These are phyloP conservation scores for Lentithecium fluviatile DNA, from an alignment of 495 filamentous ascomycete genomes.

Conservation along the genomic window DNA sequence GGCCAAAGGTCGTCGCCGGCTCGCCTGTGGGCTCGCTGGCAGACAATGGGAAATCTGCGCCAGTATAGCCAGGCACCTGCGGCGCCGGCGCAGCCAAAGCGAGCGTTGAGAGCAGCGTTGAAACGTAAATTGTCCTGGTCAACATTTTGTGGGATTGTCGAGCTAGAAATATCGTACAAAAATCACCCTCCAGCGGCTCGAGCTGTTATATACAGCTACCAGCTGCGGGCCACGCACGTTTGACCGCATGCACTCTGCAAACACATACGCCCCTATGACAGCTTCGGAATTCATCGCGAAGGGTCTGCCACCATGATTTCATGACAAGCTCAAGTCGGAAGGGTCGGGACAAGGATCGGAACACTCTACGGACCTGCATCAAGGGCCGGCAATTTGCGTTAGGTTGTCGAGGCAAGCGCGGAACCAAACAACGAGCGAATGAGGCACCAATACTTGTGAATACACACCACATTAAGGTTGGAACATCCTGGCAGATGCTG, in stretches of 20 bases:
- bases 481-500: background rate
- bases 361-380: background rate
- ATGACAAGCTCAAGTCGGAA: slow-evolving; percentile 22
- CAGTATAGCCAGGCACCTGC: slow-evolving; percentile 42
- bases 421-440: slow-evolving; percentile 4
- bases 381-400: background rate
- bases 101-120: slow-evolving; percentile 34
- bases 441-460: background rate
- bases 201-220: slow-evolving; percentile 2
- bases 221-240: background rate
- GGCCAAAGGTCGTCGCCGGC: slow-evolving; percentile 30
- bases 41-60: slow-evolving; percentile 38
- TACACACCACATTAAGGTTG: background rate
- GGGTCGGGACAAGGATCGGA: background rate
- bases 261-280: background rate
- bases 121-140: slow-evolving; percentile 28
- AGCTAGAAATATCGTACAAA: background rate
- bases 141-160: slow-evolving; percentile 35
- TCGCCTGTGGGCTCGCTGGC: slow-evolving; percentile 24
- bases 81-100: slow-evolving; percentile 40
- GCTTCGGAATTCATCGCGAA: background rate
- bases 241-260: slow-evolving; percentile 19
- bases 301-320: slow-evolving; percentile 23
- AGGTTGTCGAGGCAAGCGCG: background rate
- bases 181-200: background rate